These are phyloP conservation scores for Hibiscus syriacus DNA, from an alignment of 345 rosid species.

Conservation along the genomic window DNA sequence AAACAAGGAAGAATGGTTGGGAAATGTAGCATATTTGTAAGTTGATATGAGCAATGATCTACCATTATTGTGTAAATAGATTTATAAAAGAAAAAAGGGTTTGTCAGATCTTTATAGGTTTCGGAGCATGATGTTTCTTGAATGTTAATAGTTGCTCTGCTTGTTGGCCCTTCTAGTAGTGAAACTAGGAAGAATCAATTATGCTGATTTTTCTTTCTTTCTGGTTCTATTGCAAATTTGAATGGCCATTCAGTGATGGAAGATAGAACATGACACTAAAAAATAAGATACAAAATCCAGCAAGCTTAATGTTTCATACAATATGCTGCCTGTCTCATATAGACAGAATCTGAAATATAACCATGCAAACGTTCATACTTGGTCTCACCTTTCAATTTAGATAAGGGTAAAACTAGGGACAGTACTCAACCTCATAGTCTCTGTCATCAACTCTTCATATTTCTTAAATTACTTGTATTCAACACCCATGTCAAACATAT, in stretches of 20 bases:
- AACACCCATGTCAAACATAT: not conserved
- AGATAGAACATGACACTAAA: not conserved
- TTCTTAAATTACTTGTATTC: not conserved
- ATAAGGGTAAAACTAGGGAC: not conserved
- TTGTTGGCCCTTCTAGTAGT: too few relatives aligned
- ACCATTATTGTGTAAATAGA: slow-evolving; percentile 13
- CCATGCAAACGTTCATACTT: not conserved
- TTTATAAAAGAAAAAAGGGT: not conserved
- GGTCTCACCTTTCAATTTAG: not conserved
- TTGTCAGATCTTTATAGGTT: too few relatives aligned
- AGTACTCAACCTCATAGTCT: too few relatives aligned
- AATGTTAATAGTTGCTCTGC: too few relatives aligned
- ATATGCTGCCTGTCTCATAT: not conserved
- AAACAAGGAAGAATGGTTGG: not conserved
- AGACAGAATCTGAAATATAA: not conserved
- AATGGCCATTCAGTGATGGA: not conserved
- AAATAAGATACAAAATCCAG: not conserved
- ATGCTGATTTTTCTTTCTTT: too few relatives aligned
- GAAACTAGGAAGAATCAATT: too few relatives aligned
- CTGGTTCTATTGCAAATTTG: not conserved
- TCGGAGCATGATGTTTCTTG: too few relatives aligned
- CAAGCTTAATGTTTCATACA: not conserved
- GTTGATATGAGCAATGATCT: not conserved
- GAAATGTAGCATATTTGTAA: not conserved
- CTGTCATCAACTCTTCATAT: not conserved